Evolutionary conservation across 2,329 filamentous ascomycete genomes (phyloP).

Genomic region (Coniella lustricola): DNA sequence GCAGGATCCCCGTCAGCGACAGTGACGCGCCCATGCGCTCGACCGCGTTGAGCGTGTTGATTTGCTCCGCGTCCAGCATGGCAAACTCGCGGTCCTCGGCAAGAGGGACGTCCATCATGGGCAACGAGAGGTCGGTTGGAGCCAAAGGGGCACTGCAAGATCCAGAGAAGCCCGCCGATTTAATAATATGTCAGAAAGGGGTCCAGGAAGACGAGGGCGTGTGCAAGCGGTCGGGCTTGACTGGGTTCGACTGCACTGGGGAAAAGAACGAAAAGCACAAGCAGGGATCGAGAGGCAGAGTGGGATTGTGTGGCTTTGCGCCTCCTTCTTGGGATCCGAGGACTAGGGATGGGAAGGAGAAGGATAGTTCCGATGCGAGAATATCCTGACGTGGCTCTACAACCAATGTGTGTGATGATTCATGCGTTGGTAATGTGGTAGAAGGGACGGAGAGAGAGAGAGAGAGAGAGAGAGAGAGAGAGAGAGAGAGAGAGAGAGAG

Average conservation of each 20-base stretch:
- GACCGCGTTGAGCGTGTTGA: constrained; percentile 36
- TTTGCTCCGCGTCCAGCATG: constrained; percentile 24
- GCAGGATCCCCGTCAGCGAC: constrained; percentile 42
- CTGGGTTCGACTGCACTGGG: too few relatives aligned
- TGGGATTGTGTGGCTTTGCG: too few relatives aligned
- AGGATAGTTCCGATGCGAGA: too few relatives aligned
- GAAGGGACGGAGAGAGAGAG: background rate
- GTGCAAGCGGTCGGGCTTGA: too few relatives aligned
- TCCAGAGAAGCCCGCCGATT: background rate
- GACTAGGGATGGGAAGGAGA: too few relatives aligned
- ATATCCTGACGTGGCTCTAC: too few relatives aligned
- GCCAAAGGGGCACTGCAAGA: background rate
- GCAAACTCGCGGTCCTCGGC: constrained; percentile 16
- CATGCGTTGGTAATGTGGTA: background rate
- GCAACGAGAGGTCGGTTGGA: background rate
- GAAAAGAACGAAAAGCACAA: too few relatives aligned
- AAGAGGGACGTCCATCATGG: constrained; percentile 14
- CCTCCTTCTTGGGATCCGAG: too few relatives aligned
- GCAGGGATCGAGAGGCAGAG: too few relatives aligned
- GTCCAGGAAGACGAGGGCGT: too few relatives aligned
- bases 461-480: background rate
- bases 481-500: background rate
- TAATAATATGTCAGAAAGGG: background rate
- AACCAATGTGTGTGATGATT: too few relatives aligned
- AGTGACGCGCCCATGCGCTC: constrained; percentile 48